Base-by-base conservation (phyloP, 495 filamentous ascomycete species). In the Entonaema liquescens region DNA sequence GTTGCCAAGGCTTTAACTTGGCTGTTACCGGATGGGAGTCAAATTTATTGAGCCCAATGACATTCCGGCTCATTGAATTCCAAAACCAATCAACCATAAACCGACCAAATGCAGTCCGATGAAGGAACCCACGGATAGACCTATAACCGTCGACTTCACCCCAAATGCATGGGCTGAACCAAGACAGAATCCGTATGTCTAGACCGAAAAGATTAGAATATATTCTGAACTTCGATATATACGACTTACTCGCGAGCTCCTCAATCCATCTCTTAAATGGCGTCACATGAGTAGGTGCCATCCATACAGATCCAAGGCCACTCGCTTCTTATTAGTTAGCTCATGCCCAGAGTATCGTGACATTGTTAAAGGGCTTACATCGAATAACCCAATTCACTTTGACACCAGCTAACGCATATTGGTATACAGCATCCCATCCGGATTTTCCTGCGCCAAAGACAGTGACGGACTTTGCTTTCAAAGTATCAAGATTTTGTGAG, bases 371-470 rank as follows among this genome's bases (percentile, higher is more conserved):
- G 5, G 21, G 12, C 42, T 47, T 23, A 47, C 42, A 47, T 23
- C 42, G 92, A 59, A 97, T 93, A 19, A 96, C 79, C 92, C 88
- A 92, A 66, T 92, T 83, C 1, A 96, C 90, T 26, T 87, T 79
- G 60, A 89, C 81, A 2, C 91, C 92, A 1, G 84, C 80, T 0
- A 85, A 83, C 1, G 88, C 90, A 72, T 88, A 91, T 2, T 85
- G 82, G 70, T 93, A 93, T 0, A 88, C 92, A 2, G 88, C 87
- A 82, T 96, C 93, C 83, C 87, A 93, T 1, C 86, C 91, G 3
- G 89, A 92, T 76, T 96, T 97, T 1, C 86, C 88, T 8, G 86
- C 89, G 13, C 93, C 91, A 53, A 93, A 84, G 1, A 96, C 84
- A 0, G 86, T 85, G 3, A 93, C 84, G 0, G 71, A 76, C 17